Percentiles rank a stretch among this genome's conserved stretches.
Conservation (phyloP, 2,329 filamentous ascomycete genomes). For the Trichothecium sympodiale region DNA sequence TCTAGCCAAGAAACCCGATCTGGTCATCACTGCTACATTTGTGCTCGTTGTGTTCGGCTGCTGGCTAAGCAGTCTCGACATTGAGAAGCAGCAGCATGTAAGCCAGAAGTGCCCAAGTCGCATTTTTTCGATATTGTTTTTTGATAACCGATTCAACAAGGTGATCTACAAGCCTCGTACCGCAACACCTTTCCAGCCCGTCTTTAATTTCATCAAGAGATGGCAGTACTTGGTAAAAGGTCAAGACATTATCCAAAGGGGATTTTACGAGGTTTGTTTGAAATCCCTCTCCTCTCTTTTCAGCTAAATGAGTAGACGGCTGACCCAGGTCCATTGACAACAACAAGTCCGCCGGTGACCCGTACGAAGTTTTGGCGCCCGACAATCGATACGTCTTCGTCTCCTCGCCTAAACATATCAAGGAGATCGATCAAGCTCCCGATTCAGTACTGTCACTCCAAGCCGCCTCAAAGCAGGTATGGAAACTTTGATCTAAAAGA, state of each 20-base stretch:
- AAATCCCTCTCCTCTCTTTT: background rate
- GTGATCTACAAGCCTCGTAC: no score
- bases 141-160: no score
- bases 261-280: background rate
- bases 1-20: no score
- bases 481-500: background rate
- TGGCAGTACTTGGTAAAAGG: background rate
- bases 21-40: no score
- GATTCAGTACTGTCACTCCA: background rate
- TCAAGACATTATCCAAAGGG: background rate
- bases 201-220: no score
- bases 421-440: conserved; percentile 7
- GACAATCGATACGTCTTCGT: conserved; percentile 10
- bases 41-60: no score
- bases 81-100: no score
- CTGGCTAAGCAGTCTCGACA: no score
- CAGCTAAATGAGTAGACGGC: no score
- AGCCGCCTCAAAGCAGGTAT: background rate
- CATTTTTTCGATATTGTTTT: no score
- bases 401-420: conserved; percentile 7
- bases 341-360: background rate
- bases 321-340: background rate
- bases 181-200: no score
- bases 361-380: background rate
- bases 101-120: no score